Evolutionary conservation across 2,329 filamentous ascomycete genomes (phyloP).

Genomic region (Apiospora malaysiana): DNA sequence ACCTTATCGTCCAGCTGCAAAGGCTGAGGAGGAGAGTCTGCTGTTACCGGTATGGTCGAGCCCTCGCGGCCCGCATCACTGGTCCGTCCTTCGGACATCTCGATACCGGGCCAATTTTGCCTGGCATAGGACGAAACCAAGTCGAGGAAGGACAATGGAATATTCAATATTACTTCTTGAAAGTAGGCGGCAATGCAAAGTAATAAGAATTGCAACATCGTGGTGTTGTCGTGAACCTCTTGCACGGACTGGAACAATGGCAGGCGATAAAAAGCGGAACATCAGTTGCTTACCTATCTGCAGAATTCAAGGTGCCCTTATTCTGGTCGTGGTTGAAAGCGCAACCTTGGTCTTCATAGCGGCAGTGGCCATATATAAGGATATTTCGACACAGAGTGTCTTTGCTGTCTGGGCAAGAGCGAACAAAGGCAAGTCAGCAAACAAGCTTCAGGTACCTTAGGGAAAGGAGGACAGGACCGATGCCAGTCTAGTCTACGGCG

Average conservation of each 20-base stretch:
- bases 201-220: neutral
- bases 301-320: slow-evolving; percentile 54
- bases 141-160: neutral
- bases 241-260: neutral
- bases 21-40: neutral
- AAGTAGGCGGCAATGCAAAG: neutral
- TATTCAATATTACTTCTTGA: neutral
- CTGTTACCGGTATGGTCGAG: neutral
- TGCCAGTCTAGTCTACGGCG: neutral
- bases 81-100: neutral
- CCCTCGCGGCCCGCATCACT: neutral
- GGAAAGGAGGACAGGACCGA: neutral
- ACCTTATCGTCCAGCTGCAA: neutral
- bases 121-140: neutral
- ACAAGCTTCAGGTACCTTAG: slow-evolving; percentile 28
- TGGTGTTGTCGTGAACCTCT: neutral
- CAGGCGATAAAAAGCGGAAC: neutral
- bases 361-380: slow-evolving; percentile 90
- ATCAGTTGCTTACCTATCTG: slow-evolving; percentile 38
- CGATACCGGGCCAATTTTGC: neutral
- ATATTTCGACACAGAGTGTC: slow-evolving; percentile 93
- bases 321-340: slow-evolving; percentile 86
- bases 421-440: slow-evolving; percentile 19
- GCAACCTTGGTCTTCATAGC: slow-evolving; percentile 90
- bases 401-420: slow-evolving; percentile 68